phyloP scores from a whole-genome alignment of 106 monocot genomes.

The Cymbidium sinense region DNA sequence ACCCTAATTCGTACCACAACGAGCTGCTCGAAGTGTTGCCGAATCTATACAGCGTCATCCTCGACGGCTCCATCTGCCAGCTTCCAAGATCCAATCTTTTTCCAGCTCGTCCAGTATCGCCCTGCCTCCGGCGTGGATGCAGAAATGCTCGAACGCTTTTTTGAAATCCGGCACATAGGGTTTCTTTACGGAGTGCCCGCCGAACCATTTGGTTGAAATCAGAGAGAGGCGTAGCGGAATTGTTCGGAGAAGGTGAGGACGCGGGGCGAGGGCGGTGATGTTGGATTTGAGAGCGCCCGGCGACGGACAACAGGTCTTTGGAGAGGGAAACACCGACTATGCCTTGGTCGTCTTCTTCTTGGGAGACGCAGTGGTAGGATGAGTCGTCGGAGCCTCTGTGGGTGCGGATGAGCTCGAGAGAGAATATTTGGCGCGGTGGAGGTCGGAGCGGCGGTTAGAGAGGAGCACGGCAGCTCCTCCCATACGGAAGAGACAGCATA shows the following conservation, averaged over 20 bases:
- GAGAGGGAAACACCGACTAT: conserved; percentile 8
- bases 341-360: conserved; percentile 8
- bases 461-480: conserved; percentile 12
- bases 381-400: conserved; percentile 9
- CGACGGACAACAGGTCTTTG: conserved; percentile 13
- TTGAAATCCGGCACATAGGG: conserved; percentile 21
- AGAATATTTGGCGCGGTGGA: conserved; percentile 7
- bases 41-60: conserved; percentile 17
- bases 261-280: conserved; percentile 1
- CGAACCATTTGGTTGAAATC: not conserved
- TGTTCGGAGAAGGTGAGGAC: conserved; percentile 15
- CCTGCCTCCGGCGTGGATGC: conserved; percentile 91
- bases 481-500: conserved; percentile 16
- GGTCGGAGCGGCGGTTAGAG: conserved; percentile 11
- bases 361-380: conserved; percentile 9
- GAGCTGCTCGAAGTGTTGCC: conserved; percentile 14
- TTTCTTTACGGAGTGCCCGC: not conserved
- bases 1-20: conserved; percentile 15
- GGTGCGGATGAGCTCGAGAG: not conserved
- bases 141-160: conserved; percentile 62
- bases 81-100: not conserved
- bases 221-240: not conserved
- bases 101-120: conserved; percentile 66
- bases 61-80: conserved; percentile 16
- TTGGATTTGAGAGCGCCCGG: conserved; percentile 3